A percentile compares a stretch with the other conserved stretches of the same genome.
phyloP scores from a whole-genome alignment of 257 asterid genomes.

The Ligustrum vulgare region DNA sequence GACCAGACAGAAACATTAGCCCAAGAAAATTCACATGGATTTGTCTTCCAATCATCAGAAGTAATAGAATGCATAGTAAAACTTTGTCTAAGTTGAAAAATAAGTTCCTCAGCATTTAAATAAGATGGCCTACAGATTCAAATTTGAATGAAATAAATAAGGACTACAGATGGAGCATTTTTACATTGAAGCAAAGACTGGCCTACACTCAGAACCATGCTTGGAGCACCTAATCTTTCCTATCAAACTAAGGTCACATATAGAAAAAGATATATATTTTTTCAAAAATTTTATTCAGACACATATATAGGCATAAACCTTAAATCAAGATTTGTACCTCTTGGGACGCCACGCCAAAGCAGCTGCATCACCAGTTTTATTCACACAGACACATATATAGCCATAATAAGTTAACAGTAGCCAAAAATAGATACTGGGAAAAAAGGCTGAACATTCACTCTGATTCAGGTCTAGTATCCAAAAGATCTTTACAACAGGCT shows the following conservation, averaged over 20 bases:
- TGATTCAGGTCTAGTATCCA: neutral
- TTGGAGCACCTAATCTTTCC: neutral
- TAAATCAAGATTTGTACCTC: neutral
- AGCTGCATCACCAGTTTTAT: neutral
- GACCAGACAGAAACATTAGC: conserved; percentile 14
- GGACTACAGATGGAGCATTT: neutral
- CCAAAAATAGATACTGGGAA: neutral
- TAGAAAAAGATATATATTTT: neutral
- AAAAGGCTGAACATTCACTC: neutral
- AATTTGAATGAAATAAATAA: neutral
- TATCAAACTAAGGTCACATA: neutral
- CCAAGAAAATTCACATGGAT: conserved; percentile 33
- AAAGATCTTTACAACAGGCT: neutral
- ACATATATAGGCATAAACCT: neutral
- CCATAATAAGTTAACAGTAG: neutral
- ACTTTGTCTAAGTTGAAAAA: neutral
- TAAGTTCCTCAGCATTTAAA: neutral
- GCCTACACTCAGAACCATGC: neutral
- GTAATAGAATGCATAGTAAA: neutral
- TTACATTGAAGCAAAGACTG: neutral
- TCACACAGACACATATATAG: no score
- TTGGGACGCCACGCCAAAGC: neutral
- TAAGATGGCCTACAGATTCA: neutral
- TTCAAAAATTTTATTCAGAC: neutral
- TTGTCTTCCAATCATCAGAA: conserved; percentile 17